Percentiles rank a stretch among this genome's conserved stretches.
Conservation (phyloP, 2,329 filamentous ascomycete genomes). For the Emergomyces pasteurianus region DNA sequence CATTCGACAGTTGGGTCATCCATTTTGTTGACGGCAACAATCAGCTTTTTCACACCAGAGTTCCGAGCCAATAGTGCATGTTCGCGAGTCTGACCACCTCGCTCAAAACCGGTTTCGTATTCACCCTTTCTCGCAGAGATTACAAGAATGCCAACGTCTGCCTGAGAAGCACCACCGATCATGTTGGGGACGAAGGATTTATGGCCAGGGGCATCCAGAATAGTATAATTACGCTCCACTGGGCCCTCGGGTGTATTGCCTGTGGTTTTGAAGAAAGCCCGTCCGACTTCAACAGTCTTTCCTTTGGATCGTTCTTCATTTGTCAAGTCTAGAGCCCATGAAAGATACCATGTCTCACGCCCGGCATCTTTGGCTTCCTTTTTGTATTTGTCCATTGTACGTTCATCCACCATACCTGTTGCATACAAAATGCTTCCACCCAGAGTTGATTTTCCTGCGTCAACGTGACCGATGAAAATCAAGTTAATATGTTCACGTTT, state of each 20-base stretch:
- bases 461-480: constrained; percentile 96
- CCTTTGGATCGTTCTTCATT: constrained; percentile 94
- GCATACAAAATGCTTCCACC: constrained; percentile 86
- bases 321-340: constrained; percentile 94
- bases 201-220: constrained; percentile 92
- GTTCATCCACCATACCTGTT: constrained; percentile 98
- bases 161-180: constrained; percentile 91
- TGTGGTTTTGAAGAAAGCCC: constrained; percentile 83
- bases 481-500: constrained; percentile 70
- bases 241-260: constrained; percentile 25
- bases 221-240: constrained; percentile 89
- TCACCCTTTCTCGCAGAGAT: constrained; percentile 96
- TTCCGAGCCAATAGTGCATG: constrained; percentile 97
- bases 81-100: constrained; percentile 91
- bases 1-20: constrained; percentile 93
- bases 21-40: constrained; percentile 98
- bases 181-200: constrained; percentile 98
- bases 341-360: constrained; percentile 96
- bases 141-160: constrained; percentile 87
- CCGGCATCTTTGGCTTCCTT: constrained; percentile 90
- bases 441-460: constrained; percentile 93
- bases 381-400: constrained; percentile 97
- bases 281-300: constrained; percentile 94
- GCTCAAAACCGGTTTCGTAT: constrained; percentile 97
- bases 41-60: constrained; percentile 91